Percentiles rank a stretch among this genome's conserved stretches.
Conservation (phyloP, 1,284 basidiomycete species). For the Cryptococcus sp. region DNA sequence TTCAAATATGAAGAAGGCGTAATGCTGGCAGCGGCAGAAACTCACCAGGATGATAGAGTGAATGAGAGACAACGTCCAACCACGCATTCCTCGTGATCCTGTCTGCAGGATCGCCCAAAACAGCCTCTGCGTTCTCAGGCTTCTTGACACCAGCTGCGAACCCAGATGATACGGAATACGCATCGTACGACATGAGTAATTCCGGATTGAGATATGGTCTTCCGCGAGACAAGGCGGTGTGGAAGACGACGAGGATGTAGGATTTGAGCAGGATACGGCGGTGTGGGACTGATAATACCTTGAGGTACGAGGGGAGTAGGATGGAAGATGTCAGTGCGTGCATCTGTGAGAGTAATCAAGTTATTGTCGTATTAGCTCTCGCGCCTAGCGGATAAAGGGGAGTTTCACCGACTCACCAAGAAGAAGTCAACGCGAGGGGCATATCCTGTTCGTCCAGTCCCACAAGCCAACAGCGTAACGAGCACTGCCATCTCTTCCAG, state of each 20-base stretch:
- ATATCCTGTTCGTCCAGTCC: constrained; percentile 58
- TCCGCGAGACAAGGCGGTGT: constrained; percentile 60
- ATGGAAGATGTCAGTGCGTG: constrained; percentile 66
- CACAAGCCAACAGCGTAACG: constrained; percentile 60
- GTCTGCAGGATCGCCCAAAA: constrained; percentile 23
- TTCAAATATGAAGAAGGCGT: no score
- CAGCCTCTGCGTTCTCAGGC: constrained; percentile 11
- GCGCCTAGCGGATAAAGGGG: neutral
- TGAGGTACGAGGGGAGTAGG: constrained; percentile 61
- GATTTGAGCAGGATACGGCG: constrained; percentile 59
- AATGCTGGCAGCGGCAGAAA: neutral
- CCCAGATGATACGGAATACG: constrained; percentile 54
- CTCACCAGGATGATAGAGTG: constrained; percentile 57
- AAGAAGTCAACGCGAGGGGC: constrained; percentile 67
- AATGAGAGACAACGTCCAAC: constrained; percentile 61
- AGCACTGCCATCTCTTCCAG: constrained; percentile 62
- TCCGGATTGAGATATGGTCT: constrained; percentile 62
- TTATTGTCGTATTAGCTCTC: constrained; percentile 7
- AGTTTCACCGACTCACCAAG: constrained; percentile 47
- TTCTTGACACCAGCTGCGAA: constrained; percentile 8
- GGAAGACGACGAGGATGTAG: constrained; percentile 57
- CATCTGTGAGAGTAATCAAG: constrained; percentile 53
- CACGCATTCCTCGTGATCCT: constrained; percentile 60
- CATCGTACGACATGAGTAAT: constrained; percentile 62
- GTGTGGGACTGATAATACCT: constrained; percentile 30